Conservation (phyloP, 2,329 filamentous ascomycete species). For the Penicillium corylophilum region DNA sequence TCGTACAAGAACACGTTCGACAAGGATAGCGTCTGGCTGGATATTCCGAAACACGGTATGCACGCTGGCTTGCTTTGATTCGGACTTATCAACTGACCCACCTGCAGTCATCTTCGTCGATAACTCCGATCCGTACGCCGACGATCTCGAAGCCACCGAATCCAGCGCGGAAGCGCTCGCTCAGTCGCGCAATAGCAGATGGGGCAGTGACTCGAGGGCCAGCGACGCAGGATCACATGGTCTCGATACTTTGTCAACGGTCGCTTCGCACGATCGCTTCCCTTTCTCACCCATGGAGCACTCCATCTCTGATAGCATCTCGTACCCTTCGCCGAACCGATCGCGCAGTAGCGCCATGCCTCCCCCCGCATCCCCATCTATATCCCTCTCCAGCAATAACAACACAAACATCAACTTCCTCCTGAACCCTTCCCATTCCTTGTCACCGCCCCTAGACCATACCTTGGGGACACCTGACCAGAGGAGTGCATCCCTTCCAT, state of each 20-base stretch:
- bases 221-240: conserved; percentile 47
- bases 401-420: conserved; percentile 55
- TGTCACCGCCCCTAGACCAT: conserved; percentile 48
- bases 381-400: conserved; percentile 42
- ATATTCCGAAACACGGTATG: conserved; percentile 58
- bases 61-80: neutral
- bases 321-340: conserved; percentile 35
- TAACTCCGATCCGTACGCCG: conserved; percentile 61
- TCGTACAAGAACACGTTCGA: conserved; percentile 66
- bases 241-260: conserved; percentile 55
- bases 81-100: conserved; percentile 1
- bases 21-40: conserved; percentile 61
- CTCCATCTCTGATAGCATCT: conserved; percentile 26
- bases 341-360: conserved; percentile 32
- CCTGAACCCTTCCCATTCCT: conserved; percentile 48
- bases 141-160: conserved; percentile 44
- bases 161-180: conserved; percentile 31
- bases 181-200: conserved; percentile 31
- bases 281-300: conserved; percentile 29
- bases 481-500: conserved; percentile 31
- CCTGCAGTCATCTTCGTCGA: conserved; percentile 59
- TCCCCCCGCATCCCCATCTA: conserved; percentile 42
- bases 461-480: conserved; percentile 33
- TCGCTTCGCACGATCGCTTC: conserved; percentile 47
- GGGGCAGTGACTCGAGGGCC: conserved; percentile 31